Evolutionary conservation across 2,329 filamentous ascomycete species (phyloP), one percentile per base, ranked within the genome.

Genomic region (Ophiostoma piceae): DNA sequence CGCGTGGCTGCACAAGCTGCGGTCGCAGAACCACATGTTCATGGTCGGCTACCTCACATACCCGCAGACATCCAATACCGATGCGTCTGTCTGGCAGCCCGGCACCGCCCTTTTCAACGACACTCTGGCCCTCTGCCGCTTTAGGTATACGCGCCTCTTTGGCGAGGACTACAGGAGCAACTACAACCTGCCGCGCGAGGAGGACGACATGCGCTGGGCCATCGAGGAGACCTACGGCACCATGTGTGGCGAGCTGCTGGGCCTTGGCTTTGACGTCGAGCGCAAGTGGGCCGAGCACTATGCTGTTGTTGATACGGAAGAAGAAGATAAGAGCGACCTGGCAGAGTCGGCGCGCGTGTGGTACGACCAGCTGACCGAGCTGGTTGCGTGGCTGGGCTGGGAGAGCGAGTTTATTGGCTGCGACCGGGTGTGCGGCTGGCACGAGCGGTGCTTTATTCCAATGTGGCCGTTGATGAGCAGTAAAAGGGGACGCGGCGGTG

Each of bases 301-400:
- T 26, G 16, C 3, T 26, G 16, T 9, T 22, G 11, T 22, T 19
- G 68, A 41, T 35, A 35, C 19, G 67, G 26, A 11, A 12, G 39
- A 41, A 14, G 39, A 47, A 7, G 43, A 47, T 3, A 29, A 26
- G 26, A 37, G 19, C 11, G 41, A 29, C 11, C n/a, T 64, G 3
- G 66, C 41, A 22, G 47, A 41, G 2, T 16, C 57, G 0, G 43
- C 57, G 4, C 16, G 9, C 6, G 57, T 26, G 14, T 81, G 80
- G 78, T 74, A 71, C n/a, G 69, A 76, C 6, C 74, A 77, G 19
- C 71, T 83, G 3, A 77, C 80, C 65, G 79, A 82, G 71, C 74
- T 84, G 12, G 79, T 80, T 74, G 82, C 83, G 1, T 85, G 83
- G 82, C 76, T 84, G 0, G 83, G 82, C 5, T 85, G 83, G 83